Percentiles rank a stretch among this genome's conserved stretches.
Conservation (phyloP, 2,329 filamentous ascomycete species). For the Venturia asperata region DNA sequence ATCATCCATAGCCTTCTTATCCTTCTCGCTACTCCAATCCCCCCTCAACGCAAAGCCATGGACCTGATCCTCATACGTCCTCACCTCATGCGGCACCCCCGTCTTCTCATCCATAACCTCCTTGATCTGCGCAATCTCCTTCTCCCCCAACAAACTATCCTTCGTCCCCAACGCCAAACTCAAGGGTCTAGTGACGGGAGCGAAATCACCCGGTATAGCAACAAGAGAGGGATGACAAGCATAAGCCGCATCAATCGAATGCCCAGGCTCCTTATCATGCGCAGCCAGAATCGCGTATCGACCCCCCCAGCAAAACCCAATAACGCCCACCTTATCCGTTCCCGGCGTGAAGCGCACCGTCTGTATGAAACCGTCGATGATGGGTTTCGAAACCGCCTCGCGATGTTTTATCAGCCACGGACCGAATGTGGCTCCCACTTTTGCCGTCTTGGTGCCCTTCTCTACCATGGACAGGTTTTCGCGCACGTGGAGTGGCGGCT, state of each 20-base stretch:
- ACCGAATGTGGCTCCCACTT: conserved; percentile 35
- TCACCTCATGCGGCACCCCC: conserved; percentile 33
- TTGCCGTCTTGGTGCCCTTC: conserved; percentile 37
- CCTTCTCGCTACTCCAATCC: conserved; percentile 39
- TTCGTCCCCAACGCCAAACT: conserved; percentile 38
- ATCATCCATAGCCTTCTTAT: conserved; percentile 43
- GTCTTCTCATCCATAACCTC: conserved; percentile 34
- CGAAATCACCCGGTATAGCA: conserved; percentile 38
- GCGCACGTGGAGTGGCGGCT: conserved; percentile 37
- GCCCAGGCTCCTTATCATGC: conserved; percentile 25
- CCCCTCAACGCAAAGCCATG: conserved; percentile 40
- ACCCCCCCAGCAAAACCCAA: conserved; percentile 45
- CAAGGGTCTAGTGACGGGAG: conserved; percentile 34
- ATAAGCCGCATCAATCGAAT: conserved; percentile 37
- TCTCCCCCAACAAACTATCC: conserved; percentile 36
- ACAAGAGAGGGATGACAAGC: conserved; percentile 39
- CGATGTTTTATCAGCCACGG: conserved; percentile 40
- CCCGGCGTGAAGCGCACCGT: conserved; percentile 11
- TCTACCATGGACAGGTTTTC: conserved; percentile 33
- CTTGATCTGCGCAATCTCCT: conserved; percentile 32
- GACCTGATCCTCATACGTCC: conserved; percentile 39
- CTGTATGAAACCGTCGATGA: conserved; percentile 37
- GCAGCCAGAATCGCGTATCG: conserved; percentile 34
- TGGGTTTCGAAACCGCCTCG: conserved; percentile 36
- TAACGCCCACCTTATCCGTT: conserved; percentile 35